Conservation (phyloP, 2,329 filamentous ascomycete species). For the Mycosphaerella sp. region DNA sequence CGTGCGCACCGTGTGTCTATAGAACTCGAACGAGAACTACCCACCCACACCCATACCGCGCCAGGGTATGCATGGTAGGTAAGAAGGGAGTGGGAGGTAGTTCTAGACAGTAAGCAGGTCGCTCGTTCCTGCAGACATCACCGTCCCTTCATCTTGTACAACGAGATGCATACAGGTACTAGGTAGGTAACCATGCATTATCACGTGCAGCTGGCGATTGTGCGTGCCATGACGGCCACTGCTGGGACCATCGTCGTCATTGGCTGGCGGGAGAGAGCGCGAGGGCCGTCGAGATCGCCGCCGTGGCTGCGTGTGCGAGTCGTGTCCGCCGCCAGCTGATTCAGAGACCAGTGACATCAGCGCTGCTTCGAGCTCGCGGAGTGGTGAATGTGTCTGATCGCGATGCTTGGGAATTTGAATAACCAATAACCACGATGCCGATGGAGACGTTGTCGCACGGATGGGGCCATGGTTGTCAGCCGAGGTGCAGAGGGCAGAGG, state of each 20-base stretch:
- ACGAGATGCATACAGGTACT: not conserved
- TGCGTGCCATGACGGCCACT: too few species aligned
- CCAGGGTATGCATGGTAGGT: not conserved
- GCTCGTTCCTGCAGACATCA: not conserved
- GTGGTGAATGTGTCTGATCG: not conserved
- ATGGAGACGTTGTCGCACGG: not conserved
- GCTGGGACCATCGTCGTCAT: not conserved
- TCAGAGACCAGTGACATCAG: constrained; percentile 8
- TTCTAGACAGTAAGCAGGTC: too few species aligned
- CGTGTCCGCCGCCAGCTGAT: constrained; percentile 4
- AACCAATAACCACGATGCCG: not conserved
- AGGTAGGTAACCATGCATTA: not conserved
- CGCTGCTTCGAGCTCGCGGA: not conserved
- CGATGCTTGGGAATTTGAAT: not conserved
- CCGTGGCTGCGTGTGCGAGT: constrained; percentile 4
- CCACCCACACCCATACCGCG: not conserved
- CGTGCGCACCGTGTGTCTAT: not conserved
- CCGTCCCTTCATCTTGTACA: not conserved
- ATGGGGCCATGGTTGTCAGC: not conserved
- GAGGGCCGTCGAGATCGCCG: constrained; percentile 10
- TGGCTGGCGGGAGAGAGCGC: constrained; percentile 7
- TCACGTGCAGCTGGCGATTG: not conserved
- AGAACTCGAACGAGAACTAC: too few species aligned
- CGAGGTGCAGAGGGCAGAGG: not conserved
- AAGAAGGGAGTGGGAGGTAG: not conserved